Conservation (phyloP, 2,329 filamentous ascomycete genomes). For the Epichloe baconii region DNA sequence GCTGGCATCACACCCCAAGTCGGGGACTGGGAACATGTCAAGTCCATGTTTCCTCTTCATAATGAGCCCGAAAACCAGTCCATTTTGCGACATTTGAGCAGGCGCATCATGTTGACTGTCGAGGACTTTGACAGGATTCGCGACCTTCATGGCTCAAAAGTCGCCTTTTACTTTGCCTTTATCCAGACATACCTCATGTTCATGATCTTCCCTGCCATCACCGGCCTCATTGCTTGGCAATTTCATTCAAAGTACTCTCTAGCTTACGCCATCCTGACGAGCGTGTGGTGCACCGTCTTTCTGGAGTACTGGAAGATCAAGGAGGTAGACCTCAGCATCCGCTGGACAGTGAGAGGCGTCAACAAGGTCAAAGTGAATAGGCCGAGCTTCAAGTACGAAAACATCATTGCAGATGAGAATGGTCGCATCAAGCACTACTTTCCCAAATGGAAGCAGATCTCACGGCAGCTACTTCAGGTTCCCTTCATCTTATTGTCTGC, state of each 20-base stretch:
- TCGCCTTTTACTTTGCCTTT: conserved; percentile 68
- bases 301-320: conserved; percentile 72
- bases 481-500: conserved; percentile 52
- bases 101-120: conserved; percentile 33
- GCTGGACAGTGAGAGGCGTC: conserved; percentile 61
- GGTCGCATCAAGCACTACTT: conserved; percentile 51
- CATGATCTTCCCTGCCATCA: conserved; percentile 53
- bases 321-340: conserved; percentile 55
- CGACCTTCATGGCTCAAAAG: conserved; percentile 48
- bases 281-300: conserved; percentile 60
- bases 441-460: conserved; percentile 48
- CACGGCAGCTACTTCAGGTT: conserved; percentile 53
- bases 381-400: conserved; percentile 34
- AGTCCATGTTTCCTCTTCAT: conserved; percentile 49
- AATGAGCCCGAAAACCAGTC: conserved; percentile 42
- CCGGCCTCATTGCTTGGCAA: conserved; percentile 56
- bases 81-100: conserved; percentile 44
- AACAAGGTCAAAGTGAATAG: conserved; percentile 48
- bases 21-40: conserved; percentile 47
- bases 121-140: conserved; percentile 46
- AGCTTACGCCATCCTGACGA: conserved; percentile 52
- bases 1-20: conserved; percentile 46
- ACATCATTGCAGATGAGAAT: conserved; percentile 46
- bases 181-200: conserved; percentile 65
- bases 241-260: conserved; percentile 58